Evolutionary conservation across 257 asterid genomes (phyloP), one percentile per base, ranked within the genome.

Genomic region (Scutellaria minor): DNA sequence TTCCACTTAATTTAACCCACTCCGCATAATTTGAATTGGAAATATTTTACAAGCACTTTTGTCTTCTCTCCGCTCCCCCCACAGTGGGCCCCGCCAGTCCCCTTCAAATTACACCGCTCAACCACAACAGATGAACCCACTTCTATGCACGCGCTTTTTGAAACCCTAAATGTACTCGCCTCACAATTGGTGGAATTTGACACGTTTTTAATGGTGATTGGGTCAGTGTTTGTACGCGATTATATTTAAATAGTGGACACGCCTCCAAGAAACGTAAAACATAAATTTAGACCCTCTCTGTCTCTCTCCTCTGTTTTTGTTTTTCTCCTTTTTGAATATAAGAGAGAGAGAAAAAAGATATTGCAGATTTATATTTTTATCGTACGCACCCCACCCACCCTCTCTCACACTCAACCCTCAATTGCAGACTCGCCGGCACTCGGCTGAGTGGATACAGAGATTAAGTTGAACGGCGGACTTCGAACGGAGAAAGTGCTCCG

Each of bases 21-120:
- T 40, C 54, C 7, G 14, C 55, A 65, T 48, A 56, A 74, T 69
- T 80, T 73, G 75, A 80, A 80, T 80, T 65, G 60, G 68, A 76
- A 76, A 51, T 66, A 70, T 11, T 69, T 68, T 70, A 35, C 68
- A 18, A 35, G 64, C 75, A 53, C 72, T 50, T 18, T 56, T 57
- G 62, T 12, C 50, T 46, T 59, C 70, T 66, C 71, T 65, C 68
- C 79, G 77, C 80, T 77, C 69, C 77, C 68, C 40, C 41, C 68
- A 22, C 62, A 11, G 56, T 71, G 79, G 86, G 65, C 68, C 86
- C 71, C 74, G 24, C 75, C 77, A 20, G 72, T 14, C 72, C 72
- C 76, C 77, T 72, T 78, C 81, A 78, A 82, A 78, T 78, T 61
- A 72, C 81, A 68, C 86, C 81, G 85, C 85, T 82, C 81, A 71